phyloP scores from a whole-genome alignment of 2,329 filamentous ascomycete species.

The Colletotrichum tropicale region DNA sequence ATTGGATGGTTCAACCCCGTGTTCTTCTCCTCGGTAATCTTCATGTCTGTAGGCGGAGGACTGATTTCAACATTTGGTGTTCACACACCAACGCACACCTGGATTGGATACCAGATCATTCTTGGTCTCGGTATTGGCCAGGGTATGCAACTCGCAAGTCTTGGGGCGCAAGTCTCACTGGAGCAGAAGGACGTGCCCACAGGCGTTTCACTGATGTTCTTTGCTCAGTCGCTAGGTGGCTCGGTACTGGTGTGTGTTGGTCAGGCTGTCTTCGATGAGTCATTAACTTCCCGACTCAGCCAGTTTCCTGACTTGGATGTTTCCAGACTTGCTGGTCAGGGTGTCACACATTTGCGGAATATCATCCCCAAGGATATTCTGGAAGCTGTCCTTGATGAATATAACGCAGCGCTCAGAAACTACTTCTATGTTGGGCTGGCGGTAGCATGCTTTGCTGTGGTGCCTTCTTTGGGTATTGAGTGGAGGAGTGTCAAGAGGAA shows the following conservation, averaged over 20 bases:
- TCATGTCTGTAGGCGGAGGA: constrained; percentile 40
- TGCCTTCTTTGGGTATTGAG: constrained; percentile 64
- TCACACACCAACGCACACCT: constrained; percentile 35
- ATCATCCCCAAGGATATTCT: constrained; percentile 27
- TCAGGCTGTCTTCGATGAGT: constrained; percentile 55
- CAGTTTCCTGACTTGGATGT: constrained; percentile 38
- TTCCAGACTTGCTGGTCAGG: constrained; percentile 31
- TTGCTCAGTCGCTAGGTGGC: constrained; percentile 46
- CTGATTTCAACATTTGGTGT: constrained; percentile 46
- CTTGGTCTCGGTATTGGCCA: constrained; percentile 46
- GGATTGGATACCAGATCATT: constrained; percentile 49
- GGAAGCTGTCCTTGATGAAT: constrained; percentile 38
- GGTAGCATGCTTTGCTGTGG: constrained; percentile 48
- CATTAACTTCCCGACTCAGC: constrained; percentile 41
- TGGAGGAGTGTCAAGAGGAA: constrained; percentile 67
- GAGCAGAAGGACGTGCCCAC: constrained; percentile 45
- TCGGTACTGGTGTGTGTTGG: constrained; percentile 55
- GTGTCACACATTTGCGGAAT: constrained; percentile 55
- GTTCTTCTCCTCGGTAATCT: constrained; percentile 39
- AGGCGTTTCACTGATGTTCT: constrained; percentile 49
- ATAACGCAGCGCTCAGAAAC: constrained; percentile 58
- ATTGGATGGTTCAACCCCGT: constrained; percentile 50
- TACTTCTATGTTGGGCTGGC: constrained; percentile 61
- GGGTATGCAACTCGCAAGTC: constrained; percentile 45
- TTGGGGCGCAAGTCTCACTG: constrained; percentile 49